Percentiles rank a stretch among this genome's conserved stretches.
phyloP scores from a whole-genome alignment of 768 basidiomycete species.

The Boletellus emodensis region DNA sequence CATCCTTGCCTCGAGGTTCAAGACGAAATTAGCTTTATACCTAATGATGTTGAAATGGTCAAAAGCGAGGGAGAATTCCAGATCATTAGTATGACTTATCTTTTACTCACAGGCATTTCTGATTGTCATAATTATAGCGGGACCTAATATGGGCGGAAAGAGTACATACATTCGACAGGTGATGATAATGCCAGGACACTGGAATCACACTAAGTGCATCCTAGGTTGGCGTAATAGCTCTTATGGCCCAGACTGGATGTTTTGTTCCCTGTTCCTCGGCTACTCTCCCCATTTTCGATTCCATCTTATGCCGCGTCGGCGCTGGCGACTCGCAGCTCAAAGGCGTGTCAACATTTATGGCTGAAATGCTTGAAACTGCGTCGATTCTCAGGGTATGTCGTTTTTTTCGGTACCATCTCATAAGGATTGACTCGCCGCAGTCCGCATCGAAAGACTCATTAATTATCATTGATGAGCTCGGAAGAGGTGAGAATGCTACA shows the following conservation, averaged over 20 bases:
- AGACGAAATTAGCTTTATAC: constrained; percentile 91
- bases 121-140: constrained; percentile 46
- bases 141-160: constrained; percentile 99
- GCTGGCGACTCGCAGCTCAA: constrained; percentile 97
- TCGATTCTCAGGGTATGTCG: constrained; percentile 77
- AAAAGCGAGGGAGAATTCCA: constrained; percentile 93
- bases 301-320: constrained; percentile 91
- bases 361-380: constrained; percentile 98
- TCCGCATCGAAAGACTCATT: constrained; percentile 89
- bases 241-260: constrained; percentile 94
- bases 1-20: constrained; percentile 98
- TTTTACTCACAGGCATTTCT: background rate
- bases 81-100: constrained; percentile 69
- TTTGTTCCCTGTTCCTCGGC: constrained; percentile 93
- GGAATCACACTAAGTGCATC: background rate
- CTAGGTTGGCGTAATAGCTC: constrained; percentile 88
- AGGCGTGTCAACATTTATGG: constrained; percentile 99
- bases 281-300: constrained; percentile 88
- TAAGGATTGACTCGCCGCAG: constrained; percentile 36
- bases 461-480: constrained; percentile 96
- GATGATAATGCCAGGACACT: background rate
- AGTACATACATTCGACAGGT: constrained; percentile 95
- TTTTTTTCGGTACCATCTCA: background rate
- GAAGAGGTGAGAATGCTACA: constrained; percentile 54
- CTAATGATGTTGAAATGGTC: constrained; percentile 94